Conservation (phyloP, 768 basidiomycete species). For the Podaxis mareebaensis region DNA sequence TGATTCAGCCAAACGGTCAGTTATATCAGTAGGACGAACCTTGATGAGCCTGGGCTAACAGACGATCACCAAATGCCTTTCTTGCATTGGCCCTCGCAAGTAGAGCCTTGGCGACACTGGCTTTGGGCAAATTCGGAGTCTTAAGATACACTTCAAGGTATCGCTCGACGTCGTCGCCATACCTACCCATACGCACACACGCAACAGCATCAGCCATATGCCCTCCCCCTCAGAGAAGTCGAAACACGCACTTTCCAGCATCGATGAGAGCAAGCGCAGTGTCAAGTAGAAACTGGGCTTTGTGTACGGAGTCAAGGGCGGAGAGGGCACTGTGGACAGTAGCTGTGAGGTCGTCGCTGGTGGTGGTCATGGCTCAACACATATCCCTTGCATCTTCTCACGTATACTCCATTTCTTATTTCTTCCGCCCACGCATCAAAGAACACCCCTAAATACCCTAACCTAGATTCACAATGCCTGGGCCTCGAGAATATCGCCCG, state of each 20-base stretch:
- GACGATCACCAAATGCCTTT: conserved; percentile 51
- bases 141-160: conserved; percentile 67
- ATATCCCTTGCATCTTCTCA: neutral
- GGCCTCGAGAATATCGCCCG: no score
- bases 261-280: conserved; percentile 49
- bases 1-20: neutral
- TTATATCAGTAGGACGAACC: conserved; percentile 33
- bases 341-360: conserved; percentile 52
- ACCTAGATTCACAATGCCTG: no score
- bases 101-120: conserved; percentile 54
- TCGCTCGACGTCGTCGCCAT: conserved; percentile 63
- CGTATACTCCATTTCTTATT: neutral
- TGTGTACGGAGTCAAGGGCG: conserved; percentile 41
- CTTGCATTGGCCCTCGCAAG: conserved; percentile 62
- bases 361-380: conserved; percentile 23
- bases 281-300: conserved; percentile 52
- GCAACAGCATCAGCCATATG: neutral
- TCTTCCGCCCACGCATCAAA: no score
- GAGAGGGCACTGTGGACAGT: conserved; percentile 51
- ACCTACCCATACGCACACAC: conserved; percentile 35
- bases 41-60: conserved; percentile 59
- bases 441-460: no score
- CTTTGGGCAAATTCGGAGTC: conserved; percentile 55
- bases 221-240: neutral
- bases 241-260: conserved; percentile 44